Conservation (phyloP, 2,329 filamentous ascomycete species). For the Madurella fahalii region DNA sequence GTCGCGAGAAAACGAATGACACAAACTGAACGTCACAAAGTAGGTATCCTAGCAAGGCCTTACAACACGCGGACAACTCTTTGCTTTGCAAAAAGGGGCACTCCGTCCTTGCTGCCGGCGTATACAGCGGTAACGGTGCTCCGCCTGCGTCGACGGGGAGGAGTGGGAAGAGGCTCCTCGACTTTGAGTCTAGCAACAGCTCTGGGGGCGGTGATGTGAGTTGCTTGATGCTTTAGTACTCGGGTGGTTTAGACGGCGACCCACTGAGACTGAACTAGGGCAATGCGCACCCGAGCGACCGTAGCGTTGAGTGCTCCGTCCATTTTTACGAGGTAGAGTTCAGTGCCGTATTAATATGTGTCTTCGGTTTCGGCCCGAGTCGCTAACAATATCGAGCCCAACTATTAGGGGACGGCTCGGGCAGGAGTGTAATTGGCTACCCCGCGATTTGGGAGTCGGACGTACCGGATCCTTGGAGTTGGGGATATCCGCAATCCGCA, state of each 20-base stretch:
- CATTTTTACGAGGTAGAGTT: slow-evolving; percentile 26
- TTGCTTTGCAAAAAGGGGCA: slow-evolving; percentile 32
- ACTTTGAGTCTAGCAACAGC: slow-evolving; percentile 21
- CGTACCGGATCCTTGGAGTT: slow-evolving; percentile 12
- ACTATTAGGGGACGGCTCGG: not conserved
- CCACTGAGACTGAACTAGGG: slow-evolving; percentile 45
- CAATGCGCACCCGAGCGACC: slow-evolving; percentile 45
- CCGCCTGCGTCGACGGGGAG: slow-evolving; percentile 19
- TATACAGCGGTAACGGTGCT: slow-evolving; percentile 26
- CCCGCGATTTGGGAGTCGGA: not conserved
- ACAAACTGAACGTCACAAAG: not conserved
- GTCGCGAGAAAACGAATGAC: slow-evolving; percentile 1
- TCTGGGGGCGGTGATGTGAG: slow-evolving; percentile 8
- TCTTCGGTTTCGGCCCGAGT: not conserved
- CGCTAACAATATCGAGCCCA: not conserved
- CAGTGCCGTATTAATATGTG: not conserved
- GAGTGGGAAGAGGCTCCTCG: slow-evolving; percentile 12
- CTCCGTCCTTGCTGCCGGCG: slow-evolving; percentile 21
- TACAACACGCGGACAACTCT: slow-evolving; percentile 30
- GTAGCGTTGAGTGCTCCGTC: slow-evolving; percentile 39
- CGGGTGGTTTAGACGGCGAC: slow-evolving; percentile 23
- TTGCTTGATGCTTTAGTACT: not conserved
- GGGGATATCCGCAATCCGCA: slow-evolving; percentile 33
- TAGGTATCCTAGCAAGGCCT: slow-evolving; percentile 10
- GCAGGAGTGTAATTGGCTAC: not conserved